Base-by-base conservation (phyloP, 306 rosid genomes). In the Cucumis melo region DNA sequence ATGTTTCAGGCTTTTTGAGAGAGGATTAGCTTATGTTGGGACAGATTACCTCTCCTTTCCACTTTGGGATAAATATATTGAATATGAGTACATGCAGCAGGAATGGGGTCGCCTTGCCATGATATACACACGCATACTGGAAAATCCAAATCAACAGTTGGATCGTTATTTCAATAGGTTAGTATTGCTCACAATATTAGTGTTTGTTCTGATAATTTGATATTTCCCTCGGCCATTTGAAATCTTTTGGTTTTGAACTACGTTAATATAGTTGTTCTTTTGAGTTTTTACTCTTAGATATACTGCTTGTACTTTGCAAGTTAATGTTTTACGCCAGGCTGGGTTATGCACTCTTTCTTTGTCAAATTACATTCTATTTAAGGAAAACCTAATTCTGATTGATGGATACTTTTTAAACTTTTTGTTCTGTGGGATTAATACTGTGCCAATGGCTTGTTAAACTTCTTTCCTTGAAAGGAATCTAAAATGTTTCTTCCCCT, bases 31-130 rank as follows among this genome's bases (percentile, higher is more conserved):
- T 74, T 95, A 95, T 81, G 99, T 95, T 84, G 99, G 99, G 78
- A 86, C 99, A 38, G 99, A 95, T 88, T 95, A 95, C 84, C 86
- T 92, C 63, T 95, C 99, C 21, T 92, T 88, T 84, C 87, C 96
- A 51, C 93, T 95, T 29, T 95, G 99, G 99, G 99, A 95, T 85
- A 92, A 89, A 82, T 92, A 92, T 84, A 95, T 95, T 78, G 99
- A 95, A 80, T 95, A 92, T 70, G 99, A 95, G 83, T 92, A 89
- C 85, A 89, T 89, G 89, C 98, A 95, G 87, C 98, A 92, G 80
- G 99, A 92, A 75, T 95, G 99, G 99, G 93, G 88, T 51, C 86
- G 86, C 54, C 97, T 92, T 81, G 99, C 96, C 57, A 42, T 86
- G 85, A 95, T 92, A 65, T 95, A 95, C 82, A 89, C 99, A 42